Evolutionary conservation across 148 eudicot genomes (phyloP).

Genomic region (Linanthus parryae): DNA sequence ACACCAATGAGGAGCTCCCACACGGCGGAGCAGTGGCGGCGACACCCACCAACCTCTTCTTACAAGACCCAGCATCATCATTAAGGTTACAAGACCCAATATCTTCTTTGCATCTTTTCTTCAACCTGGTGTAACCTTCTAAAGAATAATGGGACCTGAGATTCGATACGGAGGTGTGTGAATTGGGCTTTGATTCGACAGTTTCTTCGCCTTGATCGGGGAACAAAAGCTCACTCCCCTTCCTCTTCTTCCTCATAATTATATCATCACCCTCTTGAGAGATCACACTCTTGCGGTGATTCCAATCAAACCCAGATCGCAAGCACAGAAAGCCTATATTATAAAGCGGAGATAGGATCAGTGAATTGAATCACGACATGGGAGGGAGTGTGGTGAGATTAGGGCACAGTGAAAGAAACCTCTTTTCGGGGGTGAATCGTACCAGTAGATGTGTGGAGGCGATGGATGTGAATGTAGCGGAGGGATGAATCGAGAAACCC

Average conservation of each 20-base stretch:
- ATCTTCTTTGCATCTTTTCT: conserved; percentile 61
- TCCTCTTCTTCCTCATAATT: conserved; percentile 63
- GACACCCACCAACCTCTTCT: conserved; percentile 49
- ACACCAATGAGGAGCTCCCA: conserved; percentile 34
- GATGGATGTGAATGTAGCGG: background rate
- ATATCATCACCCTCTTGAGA: conserved; percentile 3
- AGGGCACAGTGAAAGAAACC: background rate
- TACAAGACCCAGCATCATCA: conserved; percentile 38
- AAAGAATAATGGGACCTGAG: conserved; percentile 58
- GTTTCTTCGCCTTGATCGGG: conserved; percentile 16
- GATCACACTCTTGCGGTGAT: too few species aligned
- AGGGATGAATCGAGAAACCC: conserved; percentile 10
- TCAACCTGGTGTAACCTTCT: conserved; percentile 56
- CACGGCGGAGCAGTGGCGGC: conserved; percentile 59
- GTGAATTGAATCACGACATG: too few species aligned
- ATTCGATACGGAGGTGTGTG: conserved; percentile 27
- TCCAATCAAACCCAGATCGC: too few species aligned
- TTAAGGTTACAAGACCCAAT: conserved; percentile 28
- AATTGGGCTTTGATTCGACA: conserved; percentile 24
- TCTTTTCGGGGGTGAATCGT: background rate
- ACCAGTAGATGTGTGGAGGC: background rate
- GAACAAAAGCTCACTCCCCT: conserved; percentile 48
- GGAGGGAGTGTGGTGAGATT: too few species aligned
- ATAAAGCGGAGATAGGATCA: background rate
- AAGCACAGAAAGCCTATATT: too few species aligned